Percentiles rank a stretch among this genome's conserved stretches.
Conservation (phyloP, 106 monocot genomes). For the Apostasia ramifera region DNA sequence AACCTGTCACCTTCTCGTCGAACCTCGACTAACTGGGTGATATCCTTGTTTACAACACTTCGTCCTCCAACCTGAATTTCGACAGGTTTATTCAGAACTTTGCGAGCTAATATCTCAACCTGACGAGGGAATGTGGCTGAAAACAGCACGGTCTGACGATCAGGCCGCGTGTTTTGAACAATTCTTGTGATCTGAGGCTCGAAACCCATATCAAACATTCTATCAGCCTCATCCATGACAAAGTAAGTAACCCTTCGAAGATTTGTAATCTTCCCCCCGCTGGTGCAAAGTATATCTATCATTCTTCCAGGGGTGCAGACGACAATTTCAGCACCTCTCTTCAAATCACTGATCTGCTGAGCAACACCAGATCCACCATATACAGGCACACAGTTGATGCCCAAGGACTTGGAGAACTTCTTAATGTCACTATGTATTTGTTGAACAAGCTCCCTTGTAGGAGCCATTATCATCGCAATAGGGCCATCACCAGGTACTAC, state of each 20-base stretch:
- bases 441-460: conserved; percentile 92
- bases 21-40: conserved; percentile 85
- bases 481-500: conserved; percentile 92
- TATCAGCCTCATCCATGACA: conserved; percentile 99
- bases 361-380: conserved; percentile 99
- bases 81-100: conserved; percentile 80
- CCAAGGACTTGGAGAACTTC: conserved; percentile 73
- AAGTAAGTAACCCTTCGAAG: conserved; percentile 87
- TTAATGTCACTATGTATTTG: conserved; percentile 91
- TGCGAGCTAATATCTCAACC: conserved; percentile 82
- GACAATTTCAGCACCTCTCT: conserved; percentile 94
- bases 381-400: conserved; percentile 77
- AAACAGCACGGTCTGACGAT: conserved; percentile 88
- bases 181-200: conserved; percentile 95
- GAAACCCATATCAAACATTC: conserved; percentile 99
- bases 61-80: conserved; percentile 96
- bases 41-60: conserved; percentile 95
- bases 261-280: conserved; percentile 87
- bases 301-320: conserved; percentile 98
- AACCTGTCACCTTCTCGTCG: conserved; percentile 82
- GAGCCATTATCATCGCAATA: conserved; percentile 94
- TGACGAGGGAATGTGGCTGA: conserved; percentile 97
- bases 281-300: conserved; percentile 97
- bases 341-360: conserved; percentile 95
- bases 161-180: conserved; percentile 88